Base-by-base conservation (phyloP, 345 rosid species). In the Citrus trifoliata region DNA sequence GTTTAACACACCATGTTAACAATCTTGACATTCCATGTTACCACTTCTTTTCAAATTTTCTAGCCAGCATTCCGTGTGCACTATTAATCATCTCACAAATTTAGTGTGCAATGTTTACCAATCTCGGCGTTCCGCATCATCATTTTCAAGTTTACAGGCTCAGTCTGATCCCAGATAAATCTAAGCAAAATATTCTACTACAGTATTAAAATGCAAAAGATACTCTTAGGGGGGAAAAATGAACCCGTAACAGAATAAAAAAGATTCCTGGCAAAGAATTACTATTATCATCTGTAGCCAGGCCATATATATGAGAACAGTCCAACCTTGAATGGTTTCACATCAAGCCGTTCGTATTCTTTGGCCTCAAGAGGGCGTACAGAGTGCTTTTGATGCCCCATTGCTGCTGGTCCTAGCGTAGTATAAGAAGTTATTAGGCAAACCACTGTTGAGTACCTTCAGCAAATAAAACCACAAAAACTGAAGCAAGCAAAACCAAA, bases 271-370 rank as follows among this genome's bases (percentile, higher is more conserved):
- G 55, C 35, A 22, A 38, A 21, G 59, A 33, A 62, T n/a, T 9
- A 22, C 59, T 6, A n/a, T 40, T 30, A 56, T 7, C 32, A 12
- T 59, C 16, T 55, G n/a, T 37, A 37, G 24, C 1, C 61, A 73
- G 61, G 69, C 63, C 33, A 38, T 6, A 67, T 38, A n/a, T 13
- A 42, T 53, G 48, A 81, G 76, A 4, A 72, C 35, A 80, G 12
- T 79, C 87, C 83, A 81, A 93, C 96, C 90, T 92, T 88, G 70
- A 76, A 62, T 0, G 81, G 51, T 81, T 86, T 89, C 30, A 77
- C 87, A 80, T 89, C 95, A 67, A 84, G 77, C 42, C 78, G 88
- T 18, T 88, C 95, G 80, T 89, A 92, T 69, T 81, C 22, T 75
- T 80, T 88, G 69, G 90, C 64, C 86, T 90, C 98, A 64, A 86